Evolutionary conservation across 2,329 filamentous ascomycete genomes (phyloP), one percentile per base, ranked within the genome.

Genomic region (Paracoccidioides brasiliensis): DNA sequence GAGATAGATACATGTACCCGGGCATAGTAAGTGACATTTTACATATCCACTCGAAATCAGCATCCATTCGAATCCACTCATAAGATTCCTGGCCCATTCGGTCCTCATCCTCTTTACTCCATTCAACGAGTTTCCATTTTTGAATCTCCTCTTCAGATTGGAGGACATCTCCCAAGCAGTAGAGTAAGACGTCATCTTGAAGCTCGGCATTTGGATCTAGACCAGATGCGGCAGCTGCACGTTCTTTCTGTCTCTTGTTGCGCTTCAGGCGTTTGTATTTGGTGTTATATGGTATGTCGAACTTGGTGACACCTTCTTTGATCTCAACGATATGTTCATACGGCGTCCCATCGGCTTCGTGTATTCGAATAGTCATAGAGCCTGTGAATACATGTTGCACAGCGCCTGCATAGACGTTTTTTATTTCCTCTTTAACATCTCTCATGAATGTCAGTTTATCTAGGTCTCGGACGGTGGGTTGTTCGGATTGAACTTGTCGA

Each of bases 321-420:
- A 98, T 95, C 64, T 96, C 89, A 37, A 97, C 85, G 59, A 96
- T 96, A 67, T 98, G 93, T 68, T 98, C 93, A 66, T 98, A 98
- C 2, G 93, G 93, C 0, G 93, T 97, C 8, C 93, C 93, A 66
- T 98, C 94, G 30, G 93, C 93, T 74, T 98, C 93, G 72, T 98
- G 93, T 59, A 98, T 96, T 37, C 93, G 80, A 60, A 98, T 91
- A 0, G 93, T 98, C 88, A 98, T 95, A 0, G 93, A 91, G 0
- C 93, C 93, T 0, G 90, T 93, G 64, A 97, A 97, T 1, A 88
- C 79, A n/a, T 83, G 80, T 60, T 88, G 87, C 14, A 88, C 74
- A 54, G 82, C 79, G 12, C 83, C 84, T 14, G 83, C 79, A 56
- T 82, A 83, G 40, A 95, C 79, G 37, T 80, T 80, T 58, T 84